A percentile compares a stretch with the other conserved stretches of the same genome.
phyloP scores from a whole-genome alignment of 345 rosid species.

The Litchi chinensis region DNA sequence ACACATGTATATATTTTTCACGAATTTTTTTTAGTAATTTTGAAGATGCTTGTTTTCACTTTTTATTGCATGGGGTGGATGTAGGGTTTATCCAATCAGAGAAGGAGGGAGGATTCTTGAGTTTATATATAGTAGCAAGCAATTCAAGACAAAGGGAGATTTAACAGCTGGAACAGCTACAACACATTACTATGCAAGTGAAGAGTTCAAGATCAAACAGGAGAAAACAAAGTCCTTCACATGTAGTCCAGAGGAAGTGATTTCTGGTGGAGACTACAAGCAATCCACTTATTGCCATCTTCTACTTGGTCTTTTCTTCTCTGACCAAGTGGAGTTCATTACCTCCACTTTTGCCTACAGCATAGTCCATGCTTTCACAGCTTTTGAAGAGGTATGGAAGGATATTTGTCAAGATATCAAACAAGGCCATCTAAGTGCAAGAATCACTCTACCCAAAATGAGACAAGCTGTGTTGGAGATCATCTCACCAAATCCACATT shows the following conservation, averaged over 20 bases:
- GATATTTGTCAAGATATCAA: constrained; percentile 71
- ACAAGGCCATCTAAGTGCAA: constrained; percentile 53
- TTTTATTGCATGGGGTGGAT: neutral
- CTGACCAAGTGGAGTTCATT: constrained; percentile 62
- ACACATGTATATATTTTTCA: neutral
- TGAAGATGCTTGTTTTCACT: neutral
- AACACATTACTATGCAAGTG: constrained; percentile 80
- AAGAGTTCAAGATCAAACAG: constrained; percentile 86
- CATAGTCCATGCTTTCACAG: constrained; percentile 75
- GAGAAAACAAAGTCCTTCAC: constrained; percentile 69
- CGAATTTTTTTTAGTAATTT: neutral
- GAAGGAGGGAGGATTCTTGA: constrained; percentile 92
- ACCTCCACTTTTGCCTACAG: constrained; percentile 87
- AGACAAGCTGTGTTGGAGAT: constrained; percentile 63
- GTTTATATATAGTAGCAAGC: constrained; percentile 83
- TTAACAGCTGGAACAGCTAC: constrained; percentile 85
- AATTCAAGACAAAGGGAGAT: constrained; percentile 74
- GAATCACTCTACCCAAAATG: constrained; percentile 53
- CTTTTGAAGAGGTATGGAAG: constrained; percentile 74
- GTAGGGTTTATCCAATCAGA: constrained; percentile 68
- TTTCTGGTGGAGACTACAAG: constrained; percentile 73
- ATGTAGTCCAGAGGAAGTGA: constrained; percentile 83
- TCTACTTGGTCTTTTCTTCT: constrained; percentile 72
- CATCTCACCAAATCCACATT: constrained; percentile 53
- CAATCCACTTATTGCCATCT: constrained; percentile 94